Evolutionary conservation across 176 grass and related monocot genomes (phyloP).

Genomic region (Cenchrus purpureus): DNA sequence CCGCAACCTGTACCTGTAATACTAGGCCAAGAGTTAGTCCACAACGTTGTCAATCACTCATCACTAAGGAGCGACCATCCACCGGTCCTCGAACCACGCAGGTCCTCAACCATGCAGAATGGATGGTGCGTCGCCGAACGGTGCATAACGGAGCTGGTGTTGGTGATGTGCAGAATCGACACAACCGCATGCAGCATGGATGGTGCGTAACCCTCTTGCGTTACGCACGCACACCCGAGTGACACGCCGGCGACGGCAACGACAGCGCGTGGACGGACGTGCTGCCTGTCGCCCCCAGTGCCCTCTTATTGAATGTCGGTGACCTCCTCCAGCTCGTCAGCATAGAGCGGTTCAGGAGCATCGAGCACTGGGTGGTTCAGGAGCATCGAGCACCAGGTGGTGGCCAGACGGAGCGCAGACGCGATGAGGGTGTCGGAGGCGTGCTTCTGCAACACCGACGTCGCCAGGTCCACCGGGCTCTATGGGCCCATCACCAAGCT

Average conservation of each 20-base stretch:
- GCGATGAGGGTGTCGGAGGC: not conserved
- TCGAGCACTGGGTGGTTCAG: not conserved
- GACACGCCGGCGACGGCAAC: not conserved
- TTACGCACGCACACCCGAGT: no score
- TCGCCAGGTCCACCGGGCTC: not conserved
- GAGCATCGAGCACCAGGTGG: conserved; percentile 10
- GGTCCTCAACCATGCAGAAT: no score
- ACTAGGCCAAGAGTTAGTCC: no score
- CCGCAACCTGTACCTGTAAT: no score
- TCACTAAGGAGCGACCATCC: no score
- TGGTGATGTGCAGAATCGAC: no score
- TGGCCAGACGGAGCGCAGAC: conserved; percentile 4
- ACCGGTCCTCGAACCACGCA: no score
- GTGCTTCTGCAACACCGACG: conserved; percentile 12
- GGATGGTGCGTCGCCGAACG: no score
- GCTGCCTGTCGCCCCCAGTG: not conserved
- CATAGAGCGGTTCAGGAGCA: not conserved
- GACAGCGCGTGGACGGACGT: not conserved
- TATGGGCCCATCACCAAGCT: not conserved
- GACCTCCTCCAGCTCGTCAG: conserved; percentile 1
- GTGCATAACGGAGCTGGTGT: no score
- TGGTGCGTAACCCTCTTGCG: no score
- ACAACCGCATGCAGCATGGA: no score
- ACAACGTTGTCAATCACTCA: no score
- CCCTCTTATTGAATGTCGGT: not conserved